Percentiles rank a stretch among this genome's conserved stretches.
phyloP scores from a whole-genome alignment of 1,139 yeast genomes.

The Diutina scorzettiae region DNA sequence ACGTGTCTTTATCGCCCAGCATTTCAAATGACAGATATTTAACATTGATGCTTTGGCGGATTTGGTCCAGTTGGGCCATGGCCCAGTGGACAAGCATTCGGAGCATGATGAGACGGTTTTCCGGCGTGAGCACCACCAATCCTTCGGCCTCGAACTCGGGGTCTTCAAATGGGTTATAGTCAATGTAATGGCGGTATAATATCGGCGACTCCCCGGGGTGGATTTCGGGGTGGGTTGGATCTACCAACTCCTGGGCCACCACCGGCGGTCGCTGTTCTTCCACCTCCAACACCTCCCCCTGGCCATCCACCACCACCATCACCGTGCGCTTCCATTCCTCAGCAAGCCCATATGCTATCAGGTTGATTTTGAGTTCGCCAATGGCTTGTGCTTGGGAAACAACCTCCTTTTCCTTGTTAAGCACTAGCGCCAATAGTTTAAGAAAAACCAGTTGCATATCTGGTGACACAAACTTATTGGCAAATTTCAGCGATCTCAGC shows the following conservation, averaged over 20 bases:
- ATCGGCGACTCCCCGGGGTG: neutral
- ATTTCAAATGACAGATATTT: neutral
- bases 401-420: neutral
- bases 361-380: neutral
- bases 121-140: neutral
- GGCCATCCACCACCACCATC: neutral
- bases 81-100: conserved; percentile 5
- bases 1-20: conserved; percentile 5
- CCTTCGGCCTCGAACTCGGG: conserved; percentile 3
- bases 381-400: neutral
- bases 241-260: neutral
- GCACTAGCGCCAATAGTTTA: neutral
- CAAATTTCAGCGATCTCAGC: neutral
- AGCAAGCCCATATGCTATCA: neutral
- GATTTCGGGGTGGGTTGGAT: neutral
- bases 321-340: conserved; percentile 4
- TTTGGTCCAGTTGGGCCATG: conserved; percentile 5
- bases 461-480: neutral
- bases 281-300: neutral
- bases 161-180: neutral
- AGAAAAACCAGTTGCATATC: conserved; percentile 5
- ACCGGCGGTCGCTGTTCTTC: neutral
- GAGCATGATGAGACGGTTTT: conserved; percentile 4
- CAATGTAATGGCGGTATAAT: neutral
- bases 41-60: neutral